Percentiles rank a stretch among this genome's conserved stretches.
Conservation (phyloP, 768 basidiomycete species). For the Rhizopogon vulgaris region DNA sequence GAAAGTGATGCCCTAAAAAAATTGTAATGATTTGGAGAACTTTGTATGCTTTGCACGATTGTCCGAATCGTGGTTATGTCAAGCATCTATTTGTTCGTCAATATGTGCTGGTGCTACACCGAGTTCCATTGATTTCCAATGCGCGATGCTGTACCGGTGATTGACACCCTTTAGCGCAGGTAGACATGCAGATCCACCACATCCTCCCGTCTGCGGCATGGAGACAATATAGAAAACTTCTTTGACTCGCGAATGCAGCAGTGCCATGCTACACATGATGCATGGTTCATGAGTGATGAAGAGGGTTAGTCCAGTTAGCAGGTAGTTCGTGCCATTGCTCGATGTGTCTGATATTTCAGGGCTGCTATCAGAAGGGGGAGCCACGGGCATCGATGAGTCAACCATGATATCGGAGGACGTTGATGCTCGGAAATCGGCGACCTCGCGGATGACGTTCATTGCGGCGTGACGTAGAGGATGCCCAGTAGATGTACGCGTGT, state of each 20-base stretch:
- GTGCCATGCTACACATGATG: conserved; percentile 96
- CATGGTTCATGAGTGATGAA: conserved; percentile 97
- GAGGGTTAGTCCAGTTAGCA: conserved; percentile 76
- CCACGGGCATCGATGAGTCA: background rate
- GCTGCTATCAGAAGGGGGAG: background rate
- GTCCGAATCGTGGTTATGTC: too few relatives aligned
- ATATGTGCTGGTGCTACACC: conserved; percentile 7
- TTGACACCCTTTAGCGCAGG: conserved; percentile 84
- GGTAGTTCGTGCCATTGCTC: conserved; percentile 74
- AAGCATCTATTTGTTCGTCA: conserved; percentile 24
- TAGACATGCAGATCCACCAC: conserved; percentile 69
- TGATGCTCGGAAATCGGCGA: conserved; percentile 51
- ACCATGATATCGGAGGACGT: background rate
- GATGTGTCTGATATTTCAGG: conserved; percentile 10
- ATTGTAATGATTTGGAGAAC: background rate
- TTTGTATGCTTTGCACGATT: too few relatives aligned
- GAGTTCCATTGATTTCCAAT: conserved; percentile 43
- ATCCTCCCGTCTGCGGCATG: conserved; percentile 80
- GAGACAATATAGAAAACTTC: conserved; percentile 72
- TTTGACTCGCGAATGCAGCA: conserved; percentile 91
- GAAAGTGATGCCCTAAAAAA: background rate
- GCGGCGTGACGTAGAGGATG: conserved; percentile 87
- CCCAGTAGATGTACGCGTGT: conserved; percentile 58
- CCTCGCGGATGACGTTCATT: conserved; percentile 64
- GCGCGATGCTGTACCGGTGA: conserved; percentile 73